Conservation (phyloP, 176 grass and related monocot genomes). For the Aegilops sharonensis region DNA sequence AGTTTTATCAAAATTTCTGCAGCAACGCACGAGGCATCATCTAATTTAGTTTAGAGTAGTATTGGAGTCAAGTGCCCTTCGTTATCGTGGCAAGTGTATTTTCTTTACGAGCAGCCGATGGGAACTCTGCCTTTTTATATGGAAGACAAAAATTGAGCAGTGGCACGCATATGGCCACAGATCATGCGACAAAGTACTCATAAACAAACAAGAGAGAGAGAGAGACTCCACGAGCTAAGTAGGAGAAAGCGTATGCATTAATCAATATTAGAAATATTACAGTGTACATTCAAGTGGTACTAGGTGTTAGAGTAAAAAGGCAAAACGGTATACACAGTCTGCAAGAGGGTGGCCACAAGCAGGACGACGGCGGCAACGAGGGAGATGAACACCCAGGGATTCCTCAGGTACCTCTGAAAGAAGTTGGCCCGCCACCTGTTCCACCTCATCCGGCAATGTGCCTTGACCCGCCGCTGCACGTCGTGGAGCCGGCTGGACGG, state of each 20-base stretch:
- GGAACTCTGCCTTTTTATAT: no score
- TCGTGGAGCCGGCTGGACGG: neutral
- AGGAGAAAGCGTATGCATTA: neutral
- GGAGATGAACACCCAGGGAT: conserved; percentile 37
- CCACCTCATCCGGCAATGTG: neutral
- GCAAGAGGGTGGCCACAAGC: conserved; percentile 27
- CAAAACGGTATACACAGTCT: conserved; percentile 24
- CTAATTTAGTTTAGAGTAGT: no score
- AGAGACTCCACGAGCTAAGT: neutral
- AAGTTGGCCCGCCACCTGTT: conserved; percentile 37
- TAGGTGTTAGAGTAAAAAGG: neutral
- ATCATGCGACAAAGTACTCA: neutral
- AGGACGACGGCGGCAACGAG: conserved; percentile 16
- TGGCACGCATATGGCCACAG: no score
- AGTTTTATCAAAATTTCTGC: no score
- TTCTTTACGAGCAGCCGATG: no score
- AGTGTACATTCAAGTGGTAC: neutral
- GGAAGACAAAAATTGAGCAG: no score
- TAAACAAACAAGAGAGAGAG: neutral
- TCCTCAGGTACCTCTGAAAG: conserved; percentile 30
- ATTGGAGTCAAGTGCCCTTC: no score
- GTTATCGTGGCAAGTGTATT: no score
- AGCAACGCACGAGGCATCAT: no score
- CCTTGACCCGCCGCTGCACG: neutral
- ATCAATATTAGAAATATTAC: neutral